Base-by-base conservation (phyloP, 2,329 filamentous ascomycete species). In the Penicillium sp. region DNA sequence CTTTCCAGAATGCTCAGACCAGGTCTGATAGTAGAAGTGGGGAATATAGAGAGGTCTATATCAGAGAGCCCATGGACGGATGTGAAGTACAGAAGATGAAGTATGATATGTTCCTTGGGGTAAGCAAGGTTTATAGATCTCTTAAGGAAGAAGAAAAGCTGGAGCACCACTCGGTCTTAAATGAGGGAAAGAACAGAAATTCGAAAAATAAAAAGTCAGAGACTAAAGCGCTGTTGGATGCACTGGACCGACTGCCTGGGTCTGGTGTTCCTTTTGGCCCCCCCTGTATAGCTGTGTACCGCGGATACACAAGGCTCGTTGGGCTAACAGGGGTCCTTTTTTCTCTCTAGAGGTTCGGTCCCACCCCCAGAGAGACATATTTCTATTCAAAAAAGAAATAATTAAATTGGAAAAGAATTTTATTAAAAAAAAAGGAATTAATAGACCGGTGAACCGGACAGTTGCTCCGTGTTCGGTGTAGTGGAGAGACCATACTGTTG, bases 201-300 rank as follows among this genome's bases (percentile, higher is more conserved):
- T 45, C 21, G 31, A 46, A 43, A 54, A 52, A 43, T 17, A 17
- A 22, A 22, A 22, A 22, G 22, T 22, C 22, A 22, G 22, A 55
- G 46, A 37, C 54, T 51, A 59, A 59, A 44, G 41, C 24, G 19
- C 56, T 54, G 53, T 60, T 60, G 57, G 57, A 56, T 60, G 53
- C 51, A 56, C 51, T 49, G 52, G 32, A 54, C 53, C 52, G 48
- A 51, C 43, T 54, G 45, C 49, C 42, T 46, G 51, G 54, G 51
- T 56, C 56, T 56, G 19, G 19, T 21, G 53, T 53, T 53, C 54
- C 54, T 58, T 58, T 59, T 59, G 52, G 58, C 54, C 55, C 56
- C 57, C 57, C 56, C 57, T 54, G 53, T 59, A 54, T 58, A 55
- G 51, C 48, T 49, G 55, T 60, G 53, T 60, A 60, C 56, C 56